These are phyloP conservation scores for Leucocoprinus birnbaumii DNA, from an alignment of 768 basidiomycete genomes.

Conservation along the genomic window DNA sequence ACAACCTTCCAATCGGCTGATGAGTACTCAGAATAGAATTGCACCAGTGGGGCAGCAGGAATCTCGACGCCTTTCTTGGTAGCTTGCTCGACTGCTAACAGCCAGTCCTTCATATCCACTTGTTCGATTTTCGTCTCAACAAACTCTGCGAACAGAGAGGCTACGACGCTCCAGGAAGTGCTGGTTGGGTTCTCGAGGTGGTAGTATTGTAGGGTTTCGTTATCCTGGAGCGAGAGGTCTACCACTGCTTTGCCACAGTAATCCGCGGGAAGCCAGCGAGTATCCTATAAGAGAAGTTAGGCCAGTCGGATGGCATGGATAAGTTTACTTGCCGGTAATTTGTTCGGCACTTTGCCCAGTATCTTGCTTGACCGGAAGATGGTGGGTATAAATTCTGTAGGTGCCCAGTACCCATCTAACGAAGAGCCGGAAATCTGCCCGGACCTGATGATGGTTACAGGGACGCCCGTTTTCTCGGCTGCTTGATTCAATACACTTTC, in stretches of 20 bases:
- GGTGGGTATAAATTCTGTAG: conserved; percentile 13
- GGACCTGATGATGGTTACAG: conserved; percentile 11
- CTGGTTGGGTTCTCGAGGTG: conserved; percentile 12
- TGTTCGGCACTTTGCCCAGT: conserved; percentile 8
- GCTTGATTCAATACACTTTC: conserved; percentile 10
- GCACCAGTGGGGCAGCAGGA: conserved; percentile 3
- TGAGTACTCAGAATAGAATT: conserved; percentile 9
- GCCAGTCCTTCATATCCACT: conserved; percentile 9
- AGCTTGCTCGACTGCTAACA: conserved; percentile 3
- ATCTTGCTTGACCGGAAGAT: conserved; percentile 10
- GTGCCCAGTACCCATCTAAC: conserved; percentile 11
- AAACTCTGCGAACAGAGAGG: not conserved
- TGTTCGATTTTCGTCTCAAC: not conserved
- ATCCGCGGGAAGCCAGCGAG: conserved; percentile 13
- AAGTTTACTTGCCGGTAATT: conserved; percentile 5
- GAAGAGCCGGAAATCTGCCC: conserved; percentile 13
- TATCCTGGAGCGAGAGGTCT: conserved; percentile 11
- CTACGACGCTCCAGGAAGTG: conserved; percentile 9
- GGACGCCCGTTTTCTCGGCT: not conserved
- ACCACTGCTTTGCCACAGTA: conserved; percentile 6
- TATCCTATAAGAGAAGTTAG: not conserved
- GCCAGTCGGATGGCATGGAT: not conserved
- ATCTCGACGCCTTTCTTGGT: not conserved
- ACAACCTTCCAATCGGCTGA: not conserved
- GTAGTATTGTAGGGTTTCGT: conserved; percentile 5